These are phyloP conservation scores for Verticillium isaacii DNA, from an alignment of 2,329 filamentous ascomycete genomes.

Conservation along the genomic window DNA sequence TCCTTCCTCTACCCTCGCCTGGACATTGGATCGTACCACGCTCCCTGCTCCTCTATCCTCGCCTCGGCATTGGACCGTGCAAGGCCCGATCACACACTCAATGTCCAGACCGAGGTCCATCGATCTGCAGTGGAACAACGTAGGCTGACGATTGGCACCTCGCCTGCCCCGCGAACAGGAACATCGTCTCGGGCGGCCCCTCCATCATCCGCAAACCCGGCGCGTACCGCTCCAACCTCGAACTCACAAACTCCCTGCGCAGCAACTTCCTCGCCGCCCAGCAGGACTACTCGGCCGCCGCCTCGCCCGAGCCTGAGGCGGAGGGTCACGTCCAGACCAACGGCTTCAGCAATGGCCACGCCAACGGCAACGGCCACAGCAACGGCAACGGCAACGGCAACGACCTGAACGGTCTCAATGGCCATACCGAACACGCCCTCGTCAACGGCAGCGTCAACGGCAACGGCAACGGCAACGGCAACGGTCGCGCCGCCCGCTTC, in stretches of 20 bases:
- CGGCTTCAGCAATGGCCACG: conserved; percentile 15
- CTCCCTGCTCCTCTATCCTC: conserved; percentile 1
- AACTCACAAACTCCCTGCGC: conserved; percentile 83
- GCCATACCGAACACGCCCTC: neutral
- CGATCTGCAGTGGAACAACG: neutral
- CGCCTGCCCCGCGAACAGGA: conserved; percentile 39
- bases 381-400: conserved; percentile 18
- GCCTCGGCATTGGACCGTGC: neutral
- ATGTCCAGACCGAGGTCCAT: neutral
- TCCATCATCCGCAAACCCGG: conserved; percentile 78
- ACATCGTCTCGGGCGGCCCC: conserved; percentile 79
- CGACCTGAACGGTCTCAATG: neutral
- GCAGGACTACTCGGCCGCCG: conserved; percentile 46
- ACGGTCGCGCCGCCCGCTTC: conserved; percentile 20
- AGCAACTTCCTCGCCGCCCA: conserved; percentile 76
- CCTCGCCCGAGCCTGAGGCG: conserved; percentile 14
- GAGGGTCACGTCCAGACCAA: conserved; percentile 22
- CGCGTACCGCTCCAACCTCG: conserved; percentile 82
- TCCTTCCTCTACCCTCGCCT: conserved; percentile 6
- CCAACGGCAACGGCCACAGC: conserved; percentile 15
- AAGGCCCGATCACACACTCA: neutral
- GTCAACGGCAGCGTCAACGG: conserved; percentile 21
- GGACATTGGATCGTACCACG: conserved; percentile 16
- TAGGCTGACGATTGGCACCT: conserved; percentile 11
- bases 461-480: conserved; percentile 26